phyloP scores from a whole-genome alignment of 1,284 basidiomycete species.

The Boletus smithii region DNA sequence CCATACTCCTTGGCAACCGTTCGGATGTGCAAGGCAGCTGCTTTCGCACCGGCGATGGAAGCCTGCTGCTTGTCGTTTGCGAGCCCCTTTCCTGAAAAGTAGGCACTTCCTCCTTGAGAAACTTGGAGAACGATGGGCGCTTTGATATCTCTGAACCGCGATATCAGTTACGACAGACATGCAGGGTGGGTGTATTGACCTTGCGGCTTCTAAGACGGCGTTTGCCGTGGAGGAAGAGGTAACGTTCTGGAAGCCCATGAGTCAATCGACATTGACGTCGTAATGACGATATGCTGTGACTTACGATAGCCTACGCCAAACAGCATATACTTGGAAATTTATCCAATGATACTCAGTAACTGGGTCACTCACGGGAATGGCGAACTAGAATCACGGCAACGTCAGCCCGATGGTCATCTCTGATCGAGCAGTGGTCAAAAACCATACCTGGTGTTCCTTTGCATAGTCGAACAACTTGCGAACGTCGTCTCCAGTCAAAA shows the following conservation, averaged over 20 bases:
- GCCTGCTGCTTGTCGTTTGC: slow-evolving; percentile 95
- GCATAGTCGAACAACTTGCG: slow-evolving; percentile 75
- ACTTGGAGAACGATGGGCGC: slow-evolving; percentile 97
- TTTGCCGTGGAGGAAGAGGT: slow-evolving; percentile 77
- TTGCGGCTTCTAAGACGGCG: slow-evolving; percentile 73
- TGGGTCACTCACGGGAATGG: slow-evolving; percentile 57
- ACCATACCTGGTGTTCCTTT: slow-evolving; percentile 57
- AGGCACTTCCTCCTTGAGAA: slow-evolving; percentile 95
- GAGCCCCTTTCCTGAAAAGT: slow-evolving; percentile 96
- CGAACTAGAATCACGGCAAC: slow-evolving; percentile 45
- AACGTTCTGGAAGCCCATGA: slow-evolving; percentile 47
- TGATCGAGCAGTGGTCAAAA: background rate
- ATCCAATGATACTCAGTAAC: background rate
- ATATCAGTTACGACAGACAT: slow-evolving; percentile 8
- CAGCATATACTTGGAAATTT: background rate
- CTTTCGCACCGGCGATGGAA: slow-evolving; percentile 89
- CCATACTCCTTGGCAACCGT: slow-evolving; percentile 87
- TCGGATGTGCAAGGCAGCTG: slow-evolving; percentile 92
- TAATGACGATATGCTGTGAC: slow-evolving; percentile 27
- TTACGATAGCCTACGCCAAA: slow-evolving; percentile 54
- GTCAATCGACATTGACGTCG: slow-evolving; percentile 3
- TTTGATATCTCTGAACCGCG: slow-evolving; percentile 70
- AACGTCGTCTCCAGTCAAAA: slow-evolving; percentile 70
- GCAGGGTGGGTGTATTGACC: slow-evolving; percentile 35
- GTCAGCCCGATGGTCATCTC: background rate